Evolutionary conservation across 257 asterid species (phyloP).

Genomic region (Linaria vulgaris): DNA sequence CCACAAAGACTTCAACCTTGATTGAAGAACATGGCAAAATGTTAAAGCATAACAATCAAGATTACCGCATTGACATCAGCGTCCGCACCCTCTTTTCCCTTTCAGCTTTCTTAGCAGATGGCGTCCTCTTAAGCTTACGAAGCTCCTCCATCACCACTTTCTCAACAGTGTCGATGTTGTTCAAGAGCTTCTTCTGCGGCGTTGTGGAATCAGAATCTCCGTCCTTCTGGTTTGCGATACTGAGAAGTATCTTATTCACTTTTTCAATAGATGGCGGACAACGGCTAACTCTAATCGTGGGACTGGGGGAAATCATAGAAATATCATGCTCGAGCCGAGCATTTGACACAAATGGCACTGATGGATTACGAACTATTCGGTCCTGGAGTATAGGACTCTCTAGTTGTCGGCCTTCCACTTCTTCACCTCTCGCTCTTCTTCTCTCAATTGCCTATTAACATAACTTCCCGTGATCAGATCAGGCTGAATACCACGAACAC

Average conservation of each 20-base stretch:
- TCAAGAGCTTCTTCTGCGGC: constrained; percentile 66
- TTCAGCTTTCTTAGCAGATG: constrained; percentile 60
- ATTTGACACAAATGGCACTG: constrained; percentile 43
- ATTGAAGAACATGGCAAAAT: constrained; percentile 35
- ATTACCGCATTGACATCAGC: constrained; percentile 72
- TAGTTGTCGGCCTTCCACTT: constrained; percentile 48
- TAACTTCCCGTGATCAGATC: constrained; percentile 20
- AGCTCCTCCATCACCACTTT: constrained; percentile 73
- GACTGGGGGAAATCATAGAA: constrained; percentile 44
- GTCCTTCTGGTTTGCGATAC: constrained; percentile 44
- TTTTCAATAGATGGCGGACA: constrained; percentile 47
- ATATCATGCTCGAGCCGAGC: constrained; percentile 60
- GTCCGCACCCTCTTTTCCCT: constrained; percentile 61
- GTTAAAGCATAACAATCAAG: background rate
- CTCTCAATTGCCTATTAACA: constrained; percentile 59
- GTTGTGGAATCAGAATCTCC: constrained; percentile 49
- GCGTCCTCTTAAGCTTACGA: constrained; percentile 58
- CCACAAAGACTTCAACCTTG: constrained; percentile 53
- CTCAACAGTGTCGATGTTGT: constrained; percentile 68
- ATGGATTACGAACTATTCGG: constrained; percentile 41
- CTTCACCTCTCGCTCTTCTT: constrained; percentile 50
- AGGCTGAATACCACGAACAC: background rate
- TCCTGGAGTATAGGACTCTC: constrained; percentile 54
- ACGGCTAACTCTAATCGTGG: constrained; percentile 30
- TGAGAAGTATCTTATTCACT: constrained; percentile 69